Evolutionary conservation across 179 eudicot species (phyloP).

Genomic region (Carnegiea gigantea): DNA sequence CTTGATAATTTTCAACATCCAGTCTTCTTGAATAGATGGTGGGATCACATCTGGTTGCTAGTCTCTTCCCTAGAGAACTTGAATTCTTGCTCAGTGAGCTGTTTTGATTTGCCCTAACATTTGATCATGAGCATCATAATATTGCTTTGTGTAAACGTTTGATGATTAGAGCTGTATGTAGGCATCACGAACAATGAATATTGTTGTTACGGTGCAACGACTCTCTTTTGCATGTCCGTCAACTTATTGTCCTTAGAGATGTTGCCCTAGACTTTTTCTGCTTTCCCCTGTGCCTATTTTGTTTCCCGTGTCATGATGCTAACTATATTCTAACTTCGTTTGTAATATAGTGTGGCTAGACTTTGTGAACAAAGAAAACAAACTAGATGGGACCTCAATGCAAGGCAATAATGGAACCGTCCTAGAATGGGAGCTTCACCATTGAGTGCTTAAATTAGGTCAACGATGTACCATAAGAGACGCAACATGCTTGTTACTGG

Average conservation of each 20-base stretch:
- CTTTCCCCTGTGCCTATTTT: no score
- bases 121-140: no score
- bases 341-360: no score
- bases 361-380: no score
- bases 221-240: not conserved
- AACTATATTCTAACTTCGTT: no score
- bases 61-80: not conserved
- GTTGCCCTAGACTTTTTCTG: no score
- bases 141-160: not conserved
- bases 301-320: no score
- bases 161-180: not conserved
- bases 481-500: no score
- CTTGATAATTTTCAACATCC: not conserved
- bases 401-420: not conserved
- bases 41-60: not conserved
- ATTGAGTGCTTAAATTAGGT: not conserved
- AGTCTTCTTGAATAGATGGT: not conserved
- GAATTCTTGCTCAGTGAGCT: not conserved
- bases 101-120: no score
- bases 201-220: no score
- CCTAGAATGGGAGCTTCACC: not conserved
- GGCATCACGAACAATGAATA: no score
- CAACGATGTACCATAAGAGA: no score
- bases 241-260: not conserved
- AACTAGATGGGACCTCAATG: not conserved